Conservation (phyloP, 2,329 filamentous ascomycete species). For the Monilinia aucupariae region DNA sequence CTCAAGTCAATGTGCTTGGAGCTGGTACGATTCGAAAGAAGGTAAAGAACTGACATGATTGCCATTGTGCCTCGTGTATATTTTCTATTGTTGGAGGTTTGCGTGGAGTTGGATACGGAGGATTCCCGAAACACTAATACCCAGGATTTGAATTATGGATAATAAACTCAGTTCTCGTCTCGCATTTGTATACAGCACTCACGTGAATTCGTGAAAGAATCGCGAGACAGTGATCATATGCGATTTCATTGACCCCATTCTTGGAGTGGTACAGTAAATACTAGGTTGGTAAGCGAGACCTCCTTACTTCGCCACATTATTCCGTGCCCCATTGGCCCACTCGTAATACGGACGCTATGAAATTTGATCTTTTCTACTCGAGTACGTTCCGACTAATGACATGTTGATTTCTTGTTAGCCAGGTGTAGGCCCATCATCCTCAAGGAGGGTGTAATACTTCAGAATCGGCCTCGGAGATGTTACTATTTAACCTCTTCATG, state of each 20-base stretch:
- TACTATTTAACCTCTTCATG: neutral
- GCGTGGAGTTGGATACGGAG: slow-evolving; percentile 9
- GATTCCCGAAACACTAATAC: neutral
- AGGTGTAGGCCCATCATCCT: neutral
- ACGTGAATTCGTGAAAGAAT: neutral
- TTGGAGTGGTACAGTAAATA: neutral
- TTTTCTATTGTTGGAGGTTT: neutral
- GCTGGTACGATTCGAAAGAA: slow-evolving; percentile 53
- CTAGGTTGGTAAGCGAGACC: slow-evolving; percentile 11
- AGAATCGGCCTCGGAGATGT: neutral
- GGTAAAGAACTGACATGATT: slow-evolving; percentile 39
- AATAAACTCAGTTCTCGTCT: neutral
- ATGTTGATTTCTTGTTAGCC: neutral
- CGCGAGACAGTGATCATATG: neutral
- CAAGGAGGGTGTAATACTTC: neutral
- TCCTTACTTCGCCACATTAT: neutral
- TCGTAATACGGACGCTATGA: neutral
- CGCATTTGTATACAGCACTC: neutral
- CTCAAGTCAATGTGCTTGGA: slow-evolving; percentile 44
- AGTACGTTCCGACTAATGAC: neutral
- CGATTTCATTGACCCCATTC: neutral
- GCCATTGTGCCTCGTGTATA: neutral
- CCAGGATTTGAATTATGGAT: slow-evolving; percentile 11
- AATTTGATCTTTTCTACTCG: neutral
- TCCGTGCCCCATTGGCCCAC: neutral